Base-by-base conservation (phyloP, 2,329 filamentous ascomycete genomes). In the Pseudogymnoascus sp. region DNA sequence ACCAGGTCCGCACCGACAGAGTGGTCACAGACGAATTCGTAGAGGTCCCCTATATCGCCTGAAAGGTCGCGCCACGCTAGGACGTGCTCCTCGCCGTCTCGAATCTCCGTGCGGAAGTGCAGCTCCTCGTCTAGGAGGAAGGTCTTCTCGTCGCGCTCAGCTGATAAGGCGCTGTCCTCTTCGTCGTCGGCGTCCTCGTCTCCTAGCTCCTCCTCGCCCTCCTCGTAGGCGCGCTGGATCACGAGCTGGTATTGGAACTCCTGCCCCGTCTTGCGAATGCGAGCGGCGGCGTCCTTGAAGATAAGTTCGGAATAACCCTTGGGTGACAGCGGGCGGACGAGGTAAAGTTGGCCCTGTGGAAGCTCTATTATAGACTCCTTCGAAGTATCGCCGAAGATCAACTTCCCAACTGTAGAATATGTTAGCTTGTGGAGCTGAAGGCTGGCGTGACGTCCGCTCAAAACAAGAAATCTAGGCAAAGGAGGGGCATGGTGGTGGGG, bases 291-390 rank as follows among this genome's bases (percentile, higher is more conserved):
- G 86, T 99, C 95, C 77, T 95, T 96, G 83, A 97, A 99, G 77
- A 99, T 96, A 74, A 97, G 91, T 77, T 99, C 95, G 1, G 93
- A 97, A 75, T 97, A 97, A 68, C 95, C 95, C 76, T 99, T 99
- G 64, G 93, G 92, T 7, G 93, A 97, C 60, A 91, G 85, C 10
- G 95, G 95, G 71, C 95, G 90, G 70, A 99, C 95, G 69, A 99
- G 88, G 77, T 97, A 99, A 50, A 99, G 90, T 77, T 97, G 93
- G 73, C 95, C 95, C 76, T 97, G 92, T 15, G 93, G 87, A 46
- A 99, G 88, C 75, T 97, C 93, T 77, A 96, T 91, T 73, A 99
- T 86, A 59, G 91, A 89, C 79, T 97, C 93, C 76, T 97, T 85
- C 66, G 83, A 85, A 73, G 71, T 70, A 75, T 96, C 92, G 68